Base-by-base conservation (phyloP, 768 basidiomycete species). In the Mycena amicta region DNA sequence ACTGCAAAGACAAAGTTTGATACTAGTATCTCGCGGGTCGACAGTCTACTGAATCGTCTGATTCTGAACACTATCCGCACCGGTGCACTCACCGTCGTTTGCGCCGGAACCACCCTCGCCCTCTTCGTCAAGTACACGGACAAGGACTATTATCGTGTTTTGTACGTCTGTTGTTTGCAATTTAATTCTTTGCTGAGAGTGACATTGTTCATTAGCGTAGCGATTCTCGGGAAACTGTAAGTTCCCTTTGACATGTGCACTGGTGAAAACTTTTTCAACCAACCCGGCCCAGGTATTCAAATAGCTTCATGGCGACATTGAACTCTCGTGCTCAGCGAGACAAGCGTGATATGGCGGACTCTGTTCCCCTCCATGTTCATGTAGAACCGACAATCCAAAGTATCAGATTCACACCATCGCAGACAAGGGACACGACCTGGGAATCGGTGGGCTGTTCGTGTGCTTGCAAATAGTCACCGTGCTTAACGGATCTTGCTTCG, bases 81-180 rank as follows among this genome's bases (percentile, higher is more conserved):
- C 2, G 57, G 57, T 4, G 28, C n/a, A 5, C 33, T 47, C 1
- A 58, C 57, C 2, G 57, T 53, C 8, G 15, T 58, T 23, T 52
- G 43, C n/a, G 57, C 57, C 1, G 57, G 57, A 3, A 15, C 52
- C 2, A 20, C 12, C 2, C n/a, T 58, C 23, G 57, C 45, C 0
- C 43, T 53, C 28, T 54, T 64, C 46, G 20, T 53, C 28, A 20
- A 58, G 27, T 51, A 55, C 33, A 52, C 63, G 26, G 50, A 60
- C 52, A 41, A 50, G 23, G 47, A 53, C 16, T 58, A 52, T 31
- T 49, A 58, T 25, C 37, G 16, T 29, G 51, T 43, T 3, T 52
- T 58, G 57, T 58, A 20, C 29, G 51, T 53, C n/a, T n/a, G n/a
- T n/a, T n/a, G n/a, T n/a, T n/a, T n/a, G n/a, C n/a, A n/a, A 3